Evolutionary conservation across 176 grass and related monocot species (phyloP).

Genomic region (Ananas comosus): DNA sequence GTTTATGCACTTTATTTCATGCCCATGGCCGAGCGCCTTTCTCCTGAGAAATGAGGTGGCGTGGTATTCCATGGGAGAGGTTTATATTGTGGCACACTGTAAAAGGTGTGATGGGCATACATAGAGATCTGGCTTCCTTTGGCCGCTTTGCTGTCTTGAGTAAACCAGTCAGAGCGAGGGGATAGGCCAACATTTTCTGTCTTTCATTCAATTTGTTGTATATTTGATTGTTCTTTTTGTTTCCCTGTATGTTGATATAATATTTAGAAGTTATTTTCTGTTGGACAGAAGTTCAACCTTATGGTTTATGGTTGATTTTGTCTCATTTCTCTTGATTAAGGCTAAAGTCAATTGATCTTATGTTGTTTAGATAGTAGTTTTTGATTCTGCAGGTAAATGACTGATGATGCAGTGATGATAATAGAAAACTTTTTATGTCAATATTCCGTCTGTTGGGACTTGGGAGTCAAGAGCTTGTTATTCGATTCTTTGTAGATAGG

Average conservation of each 20-base stretch:
- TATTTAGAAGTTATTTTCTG: neutral
- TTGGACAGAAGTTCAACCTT: neutral
- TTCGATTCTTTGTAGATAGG: neutral
- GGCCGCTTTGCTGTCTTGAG: neutral
- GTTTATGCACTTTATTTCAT: neutral
- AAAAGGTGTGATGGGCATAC: conserved; percentile 16
- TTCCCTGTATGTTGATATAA: neutral
- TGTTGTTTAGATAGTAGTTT: neutral
- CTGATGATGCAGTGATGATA: no score
- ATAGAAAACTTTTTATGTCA: neutral
- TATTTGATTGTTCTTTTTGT: neutral
- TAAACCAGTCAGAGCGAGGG: conserved; percentile 6
- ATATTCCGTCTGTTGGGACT: neutral
- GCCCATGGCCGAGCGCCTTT: conserved; percentile 21
- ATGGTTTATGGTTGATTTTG: neutral
- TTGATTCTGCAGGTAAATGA: neutral
- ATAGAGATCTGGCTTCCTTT: conserved; percentile 11
- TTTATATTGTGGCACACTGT: conserved; percentile 14
- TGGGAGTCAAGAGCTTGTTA: neutral
- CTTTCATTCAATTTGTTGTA: neutral
- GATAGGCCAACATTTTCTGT: neutral
- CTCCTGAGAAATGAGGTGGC: conserved; percentile 15
- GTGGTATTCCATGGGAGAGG: conserved; percentile 27
- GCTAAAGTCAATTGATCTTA: neutral
- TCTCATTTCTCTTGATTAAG: neutral